A percentile compares a stretch with the other conserved stretches of the same genome.
Evolutionary conservation across 495 filamentous ascomycete genomes (phyloP).

Genomic region (Glarea lozoyensis): DNA sequence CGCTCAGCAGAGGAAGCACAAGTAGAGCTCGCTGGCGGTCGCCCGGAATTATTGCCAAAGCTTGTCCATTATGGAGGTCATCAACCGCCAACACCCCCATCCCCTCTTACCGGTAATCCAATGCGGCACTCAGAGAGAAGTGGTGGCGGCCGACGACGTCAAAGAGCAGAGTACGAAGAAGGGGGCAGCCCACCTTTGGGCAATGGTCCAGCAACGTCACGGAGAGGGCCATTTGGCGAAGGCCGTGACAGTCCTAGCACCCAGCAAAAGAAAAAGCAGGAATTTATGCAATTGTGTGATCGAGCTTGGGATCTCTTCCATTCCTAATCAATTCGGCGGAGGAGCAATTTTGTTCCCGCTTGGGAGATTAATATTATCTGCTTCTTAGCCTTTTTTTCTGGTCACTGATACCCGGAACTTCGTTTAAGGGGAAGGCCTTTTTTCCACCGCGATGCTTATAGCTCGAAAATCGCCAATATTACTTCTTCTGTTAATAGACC

Average conservation of each 20-base stretch:
- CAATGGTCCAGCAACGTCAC: slow-evolving; percentile 43
- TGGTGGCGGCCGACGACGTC: slow-evolving; percentile 56
- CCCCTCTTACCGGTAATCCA: slow-evolving; percentile 43
- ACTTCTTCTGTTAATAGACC: too few relatives aligned
- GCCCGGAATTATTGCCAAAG: slow-evolving; percentile 83
- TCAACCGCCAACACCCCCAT: slow-evolving; percentile 87
- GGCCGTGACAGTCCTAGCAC: slow-evolving; percentile 75
- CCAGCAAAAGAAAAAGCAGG: slow-evolving; percentile 84
- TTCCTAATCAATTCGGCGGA: slow-evolving; percentile 48
- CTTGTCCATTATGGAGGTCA: slow-evolving; percentile 92
- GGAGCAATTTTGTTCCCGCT: neutral
- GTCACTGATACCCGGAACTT: neutral
- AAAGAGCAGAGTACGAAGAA: slow-evolving; percentile 81
- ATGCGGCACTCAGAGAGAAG: slow-evolving; percentile 25
- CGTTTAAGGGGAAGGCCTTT: too few relatives aligned
- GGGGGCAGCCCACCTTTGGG: slow-evolving; percentile 72
- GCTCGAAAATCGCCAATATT: too few relatives aligned
- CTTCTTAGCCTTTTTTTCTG: too few relatives aligned
- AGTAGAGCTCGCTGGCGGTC: slow-evolving; percentile 77
- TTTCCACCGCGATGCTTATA: too few relatives aligned
- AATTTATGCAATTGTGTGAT: slow-evolving; percentile 80
- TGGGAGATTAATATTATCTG: too few relatives aligned
- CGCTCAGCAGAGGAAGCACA: slow-evolving; percentile 94
- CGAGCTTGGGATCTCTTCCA: slow-evolving; percentile 96
- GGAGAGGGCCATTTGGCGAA: slow-evolving; percentile 63